phyloP scores from a whole-genome alignment of 208 protist species.

The Leishmania amazonensis region DNA sequence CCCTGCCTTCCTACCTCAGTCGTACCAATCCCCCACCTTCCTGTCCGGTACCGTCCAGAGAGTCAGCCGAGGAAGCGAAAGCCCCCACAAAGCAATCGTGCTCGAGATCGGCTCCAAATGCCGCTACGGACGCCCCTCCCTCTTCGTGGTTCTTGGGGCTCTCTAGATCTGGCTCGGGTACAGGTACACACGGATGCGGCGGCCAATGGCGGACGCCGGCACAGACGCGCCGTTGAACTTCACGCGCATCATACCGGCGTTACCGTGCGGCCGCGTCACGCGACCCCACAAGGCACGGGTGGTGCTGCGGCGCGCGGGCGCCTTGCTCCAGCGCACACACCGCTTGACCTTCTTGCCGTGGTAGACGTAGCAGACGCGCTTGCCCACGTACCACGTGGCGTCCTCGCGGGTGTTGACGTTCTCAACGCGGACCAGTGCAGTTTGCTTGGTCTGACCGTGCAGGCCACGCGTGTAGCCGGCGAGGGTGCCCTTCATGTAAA shows the following conservation, averaged over 20 bases:
- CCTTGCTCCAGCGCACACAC: conserved; percentile 91
- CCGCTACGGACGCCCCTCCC: not conserved
- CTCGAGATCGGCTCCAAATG: not conserved
- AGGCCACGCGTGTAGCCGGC: conserved; percentile 91
- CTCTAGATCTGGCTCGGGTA: conserved; percentile 98
- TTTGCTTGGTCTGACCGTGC: conserved; percentile 95
- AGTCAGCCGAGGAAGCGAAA: not conserved
- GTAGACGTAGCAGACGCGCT: conserved; percentile 98
- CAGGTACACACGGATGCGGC: conserved; percentile 97
- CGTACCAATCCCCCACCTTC: not conserved
- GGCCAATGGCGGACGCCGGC: conserved; percentile 96
- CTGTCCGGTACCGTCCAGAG: not conserved
- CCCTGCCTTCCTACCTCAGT: not conserved
- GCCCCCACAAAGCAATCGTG: not conserved
- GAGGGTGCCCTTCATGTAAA: conserved; percentile 93
- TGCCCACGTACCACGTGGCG: conserved; percentile 98
- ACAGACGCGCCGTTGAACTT: conserved; percentile 97
- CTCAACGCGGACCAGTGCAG: conserved; percentile 95
- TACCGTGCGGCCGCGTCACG: conserved; percentile 97
- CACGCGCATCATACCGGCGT: conserved; percentile 96
- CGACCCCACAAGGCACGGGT: conserved; percentile 98
- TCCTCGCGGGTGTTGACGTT: conserved; percentile 96
- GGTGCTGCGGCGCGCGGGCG: conserved; percentile 88
- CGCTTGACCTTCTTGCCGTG: conserved; percentile 95
- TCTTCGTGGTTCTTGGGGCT: not conserved